phyloP scores from a whole-genome alignment of 495 filamentous ascomycete genomes.

The Saxispiralis lemnorum region DNA sequence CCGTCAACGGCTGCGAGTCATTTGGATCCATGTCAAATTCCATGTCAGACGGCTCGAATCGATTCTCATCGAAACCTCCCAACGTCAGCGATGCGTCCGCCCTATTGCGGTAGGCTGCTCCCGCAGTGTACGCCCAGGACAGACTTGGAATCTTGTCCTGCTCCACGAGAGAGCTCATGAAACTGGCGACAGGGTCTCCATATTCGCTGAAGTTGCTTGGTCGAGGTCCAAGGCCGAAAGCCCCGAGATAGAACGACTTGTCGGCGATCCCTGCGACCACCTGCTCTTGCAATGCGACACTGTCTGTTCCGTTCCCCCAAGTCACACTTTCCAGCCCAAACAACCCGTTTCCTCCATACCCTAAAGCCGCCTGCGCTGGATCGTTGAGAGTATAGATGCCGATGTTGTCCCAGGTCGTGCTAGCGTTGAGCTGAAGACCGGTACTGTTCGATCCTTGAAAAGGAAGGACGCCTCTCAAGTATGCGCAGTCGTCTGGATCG shows the following conservation, averaged over 20 bases:
- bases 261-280: slow-evolving; percentile 18
- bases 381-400: slow-evolving; percentile 17
- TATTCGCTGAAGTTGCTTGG: slow-evolving; percentile 23
- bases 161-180: slow-evolving; percentile 19
- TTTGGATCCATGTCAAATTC: slow-evolving; percentile 17
- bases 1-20: slow-evolving; percentile 17
- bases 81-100: slow-evolving; percentile 16
- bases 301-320: slow-evolving; percentile 17
- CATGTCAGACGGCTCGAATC: slow-evolving; percentile 16
- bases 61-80: slow-evolving; percentile 22
- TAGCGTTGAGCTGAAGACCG: slow-evolving; percentile 29
- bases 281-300: slow-evolving; percentile 13
- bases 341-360: slow-evolving; percentile 14
- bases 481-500: slow-evolving; percentile 24
- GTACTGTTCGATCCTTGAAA: too few relatives aligned
- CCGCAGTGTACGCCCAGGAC: slow-evolving; percentile 24
- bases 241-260: slow-evolving; percentile 21
- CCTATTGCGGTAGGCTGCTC: slow-evolving; percentile 13
- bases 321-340: slow-evolving; percentile 22
- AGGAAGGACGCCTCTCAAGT: slow-evolving; percentile 24
- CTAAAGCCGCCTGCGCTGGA: slow-evolving; percentile 15
- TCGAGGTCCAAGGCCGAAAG: slow-evolving; percentile 20
- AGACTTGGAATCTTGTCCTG: slow-evolving; percentile 20
- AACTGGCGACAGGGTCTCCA: slow-evolving; percentile 16
- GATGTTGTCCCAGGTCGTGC: slow-evolving; percentile 33